phyloP scores from a whole-genome alignment of 106 monocot genomes.

The Dendrobium catenatum region DNA sequence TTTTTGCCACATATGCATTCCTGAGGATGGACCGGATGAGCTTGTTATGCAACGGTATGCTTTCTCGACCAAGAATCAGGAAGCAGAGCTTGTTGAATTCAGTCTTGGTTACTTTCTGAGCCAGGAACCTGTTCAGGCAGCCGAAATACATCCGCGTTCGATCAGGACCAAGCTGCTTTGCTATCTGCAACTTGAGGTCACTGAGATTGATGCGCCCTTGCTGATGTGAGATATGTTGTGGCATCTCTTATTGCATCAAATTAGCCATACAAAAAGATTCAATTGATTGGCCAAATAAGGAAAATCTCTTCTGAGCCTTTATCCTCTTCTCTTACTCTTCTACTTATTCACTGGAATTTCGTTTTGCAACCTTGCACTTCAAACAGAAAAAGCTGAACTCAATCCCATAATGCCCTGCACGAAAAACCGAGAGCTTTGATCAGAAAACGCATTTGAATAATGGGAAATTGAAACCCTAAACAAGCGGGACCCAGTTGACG shows the following conservation, averaged over 20 bases:
- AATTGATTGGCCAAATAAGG: constrained; percentile 5
- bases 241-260: constrained; percentile 22
- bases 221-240: constrained; percentile 1
- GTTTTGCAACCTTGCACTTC: not conserved
- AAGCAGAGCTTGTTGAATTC: constrained; percentile 47
- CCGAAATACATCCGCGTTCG: constrained; percentile 28
- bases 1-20: constrained; percentile 34
- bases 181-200: constrained; percentile 37
- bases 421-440: not conserved
- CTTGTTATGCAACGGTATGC: constrained; percentile 37
- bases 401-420: not conserved
- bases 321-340: not conserved
- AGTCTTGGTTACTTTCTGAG: constrained; percentile 29
- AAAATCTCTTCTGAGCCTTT: not conserved
- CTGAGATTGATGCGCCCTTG: constrained; percentile 33
- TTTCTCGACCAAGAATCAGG: constrained; percentile 28
- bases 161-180: constrained; percentile 24
- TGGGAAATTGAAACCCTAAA: not conserved
- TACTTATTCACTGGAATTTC: not conserved
- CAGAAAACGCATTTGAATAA: not conserved
- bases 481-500: not conserved
- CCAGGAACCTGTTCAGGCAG: constrained; percentile 25
- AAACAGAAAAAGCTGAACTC: not conserved
- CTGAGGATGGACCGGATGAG: constrained; percentile 34
- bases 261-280: constrained; percentile 3